These are phyloP conservation scores for Solanum raphanifolium DNA, from an alignment of 257 asterid species.

Conservation along the genomic window DNA sequence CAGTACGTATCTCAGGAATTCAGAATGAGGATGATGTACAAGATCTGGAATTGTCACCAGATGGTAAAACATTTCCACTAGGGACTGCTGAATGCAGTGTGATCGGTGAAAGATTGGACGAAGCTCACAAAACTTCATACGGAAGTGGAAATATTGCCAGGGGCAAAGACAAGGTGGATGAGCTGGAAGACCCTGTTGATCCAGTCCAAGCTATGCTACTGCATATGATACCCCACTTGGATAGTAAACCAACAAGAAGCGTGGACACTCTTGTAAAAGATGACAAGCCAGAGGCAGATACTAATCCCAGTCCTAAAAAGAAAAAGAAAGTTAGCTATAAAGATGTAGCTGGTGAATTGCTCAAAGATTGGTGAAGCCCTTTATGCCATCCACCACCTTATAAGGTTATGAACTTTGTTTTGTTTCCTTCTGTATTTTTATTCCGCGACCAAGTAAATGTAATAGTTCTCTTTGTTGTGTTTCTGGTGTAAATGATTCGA, in stretches of 20 bases:
- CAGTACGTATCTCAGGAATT: slow-evolving; percentile 8
- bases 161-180: not conserved
- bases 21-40: slow-evolving; percentile 7
- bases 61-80: slow-evolving; percentile 21
- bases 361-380: slow-evolving; percentile 58
- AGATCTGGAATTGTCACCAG: slow-evolving; percentile 12
- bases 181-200: slow-evolving; percentile 26
- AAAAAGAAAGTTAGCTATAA: slow-evolving; percentile 86
- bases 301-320: slow-evolving; percentile 34
- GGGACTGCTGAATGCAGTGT: slow-evolving; percentile 12
- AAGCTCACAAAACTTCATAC: slow-evolving; percentile 9
- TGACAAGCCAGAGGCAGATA: slow-evolving; percentile 17
- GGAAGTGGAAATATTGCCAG: slow-evolving; percentile 14
- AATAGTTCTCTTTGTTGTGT: not conserved
- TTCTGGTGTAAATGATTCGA: not conserved
- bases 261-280: slow-evolving; percentile 2
- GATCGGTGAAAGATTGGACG: not conserved
- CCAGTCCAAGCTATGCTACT: slow-evolving; percentile 63
- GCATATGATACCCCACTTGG: slow-evolving; percentile 48
- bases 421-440: not conserved
- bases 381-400: not conserved
- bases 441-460: not conserved
- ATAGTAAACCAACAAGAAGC: not conserved
- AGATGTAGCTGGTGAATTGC: slow-evolving; percentile 58
- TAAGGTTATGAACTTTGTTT: not conserved